A percentile compares a stretch with the other conserved stretches of the same genome.
Evolutionary conservation across 352 stramenopile species (phyloP).

Genomic region (Phytophthora litchii): DNA sequence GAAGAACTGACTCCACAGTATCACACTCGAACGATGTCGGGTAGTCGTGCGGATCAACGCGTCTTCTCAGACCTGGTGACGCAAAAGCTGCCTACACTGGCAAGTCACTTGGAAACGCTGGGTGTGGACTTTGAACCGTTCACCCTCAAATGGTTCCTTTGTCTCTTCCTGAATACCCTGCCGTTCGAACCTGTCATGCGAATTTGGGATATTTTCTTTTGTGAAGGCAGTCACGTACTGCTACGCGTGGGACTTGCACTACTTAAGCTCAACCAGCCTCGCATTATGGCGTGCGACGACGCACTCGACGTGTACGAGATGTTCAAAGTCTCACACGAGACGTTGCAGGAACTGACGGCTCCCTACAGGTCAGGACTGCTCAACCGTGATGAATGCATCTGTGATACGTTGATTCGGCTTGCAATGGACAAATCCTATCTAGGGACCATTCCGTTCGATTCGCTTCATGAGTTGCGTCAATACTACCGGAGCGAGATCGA

Average conservation of each 20-base stretch:
- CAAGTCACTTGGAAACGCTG: slow-evolving; percentile 69
- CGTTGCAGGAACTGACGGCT: slow-evolving; percentile 57
- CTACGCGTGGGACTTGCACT: slow-evolving; percentile 84
- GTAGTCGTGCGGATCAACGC: slow-evolving; percentile 88
- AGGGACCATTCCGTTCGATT: slow-evolving; percentile 74
- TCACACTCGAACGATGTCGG: slow-evolving; percentile 89
- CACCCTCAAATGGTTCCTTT: slow-evolving; percentile 94
- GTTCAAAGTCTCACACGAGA: slow-evolving; percentile 78
- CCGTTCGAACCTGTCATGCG: slow-evolving; percentile 88
- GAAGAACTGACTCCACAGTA: slow-evolving; percentile 91
- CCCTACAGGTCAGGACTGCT: slow-evolving; percentile 62
- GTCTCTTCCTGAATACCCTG: slow-evolving; percentile 92
- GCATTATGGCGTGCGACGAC: slow-evolving; percentile 77
- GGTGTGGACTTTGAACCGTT: slow-evolving; percentile 89
- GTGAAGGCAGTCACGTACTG: slow-evolving; percentile 89
- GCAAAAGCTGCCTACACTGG: slow-evolving; percentile 82
- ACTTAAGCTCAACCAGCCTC: slow-evolving; percentile 79
- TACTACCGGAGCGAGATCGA: slow-evolving; percentile 71
- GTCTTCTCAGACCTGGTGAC: slow-evolving; percentile 88
- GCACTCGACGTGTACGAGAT: slow-evolving; percentile 84
- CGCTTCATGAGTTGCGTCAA: slow-evolving; percentile 71
- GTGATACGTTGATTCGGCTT: slow-evolving; percentile 79
- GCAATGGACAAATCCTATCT: slow-evolving; percentile 87
- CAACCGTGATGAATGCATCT: slow-evolving; percentile 84
- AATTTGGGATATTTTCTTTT: slow-evolving; percentile 92